phyloP scores from a whole-genome alignment of 2,329 filamentous ascomycete species.

The Ophiostoma triangulosporum region DNA sequence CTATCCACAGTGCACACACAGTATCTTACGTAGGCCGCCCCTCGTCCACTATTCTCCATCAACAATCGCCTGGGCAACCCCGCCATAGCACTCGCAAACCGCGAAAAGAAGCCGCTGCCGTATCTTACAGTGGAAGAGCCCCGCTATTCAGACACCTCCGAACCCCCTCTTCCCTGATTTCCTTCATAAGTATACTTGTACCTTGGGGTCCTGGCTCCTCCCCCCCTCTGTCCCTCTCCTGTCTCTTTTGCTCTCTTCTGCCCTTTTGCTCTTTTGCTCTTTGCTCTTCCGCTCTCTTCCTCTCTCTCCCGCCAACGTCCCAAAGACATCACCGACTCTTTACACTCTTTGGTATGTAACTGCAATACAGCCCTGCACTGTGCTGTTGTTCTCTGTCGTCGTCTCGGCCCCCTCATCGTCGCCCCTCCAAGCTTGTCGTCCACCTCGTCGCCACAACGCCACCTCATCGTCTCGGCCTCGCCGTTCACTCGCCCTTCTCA shows the following conservation, averaged over 20 bases:
- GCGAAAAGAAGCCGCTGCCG: background rate
- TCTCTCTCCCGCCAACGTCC: background rate
- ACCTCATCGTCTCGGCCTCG: background rate
- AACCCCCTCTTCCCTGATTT: background rate
- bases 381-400: background rate
- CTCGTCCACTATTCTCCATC: background rate
- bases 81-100: slow-evolving; percentile 5
- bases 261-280: background rate
- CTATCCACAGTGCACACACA: slow-evolving; percentile 2
- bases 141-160: slow-evolving; percentile 4
- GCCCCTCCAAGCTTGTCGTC: background rate
- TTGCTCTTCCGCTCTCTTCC: background rate
- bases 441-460: too few relatives aligned
- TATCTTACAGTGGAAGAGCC: slow-evolving; percentile 1
- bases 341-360: background rate
- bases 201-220: background rate
- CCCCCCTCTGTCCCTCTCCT: background rate
- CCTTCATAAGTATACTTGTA: background rate
- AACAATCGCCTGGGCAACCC: slow-evolving; percentile 12
- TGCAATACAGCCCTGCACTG: background rate
- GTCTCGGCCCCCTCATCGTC: background rate
- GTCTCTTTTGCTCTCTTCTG: background rate
- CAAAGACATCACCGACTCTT: slow-evolving; percentile 1
- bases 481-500: too few relatives aligned
- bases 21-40: background rate